Evolutionary conservation across 2,329 filamentous ascomycete species (phyloP).

Genomic region (Graphilbum fragrans): DNA sequence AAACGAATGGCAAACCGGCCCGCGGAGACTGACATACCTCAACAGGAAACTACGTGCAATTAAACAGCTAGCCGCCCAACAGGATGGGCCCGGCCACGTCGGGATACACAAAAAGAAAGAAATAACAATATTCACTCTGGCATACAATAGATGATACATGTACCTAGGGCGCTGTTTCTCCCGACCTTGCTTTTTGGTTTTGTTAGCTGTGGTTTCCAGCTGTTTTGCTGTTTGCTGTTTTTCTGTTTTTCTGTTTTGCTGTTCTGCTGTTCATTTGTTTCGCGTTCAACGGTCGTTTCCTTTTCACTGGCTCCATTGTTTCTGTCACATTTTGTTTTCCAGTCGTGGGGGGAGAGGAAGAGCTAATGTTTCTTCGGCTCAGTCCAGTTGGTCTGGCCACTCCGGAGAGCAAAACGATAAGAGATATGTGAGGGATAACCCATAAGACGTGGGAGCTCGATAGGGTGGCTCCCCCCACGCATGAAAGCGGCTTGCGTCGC

Average conservation of each 20-base stretch:
- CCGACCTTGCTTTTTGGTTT: neutral
- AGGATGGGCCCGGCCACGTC: neutral
- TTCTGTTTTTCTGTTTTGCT: neutral
- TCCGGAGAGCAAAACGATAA: too few species aligned
- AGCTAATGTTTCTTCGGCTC: too few species aligned
- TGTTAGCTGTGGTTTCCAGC: neutral
- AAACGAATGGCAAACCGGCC: neutral
- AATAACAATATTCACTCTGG: neutral
- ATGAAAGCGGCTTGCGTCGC: too few species aligned
- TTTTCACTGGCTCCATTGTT: neutral
- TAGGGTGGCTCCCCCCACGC: too few species aligned
- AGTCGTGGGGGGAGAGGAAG: too few species aligned
- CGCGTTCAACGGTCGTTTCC: neutral
- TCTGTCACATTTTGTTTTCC: too few species aligned
- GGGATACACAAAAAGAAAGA: neutral
- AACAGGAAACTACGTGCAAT: slow-evolving; percentile 33
- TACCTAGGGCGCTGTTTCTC: neutral
- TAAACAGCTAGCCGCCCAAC: slow-evolving; percentile 18
- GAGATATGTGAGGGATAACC: too few species aligned
- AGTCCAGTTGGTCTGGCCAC: too few species aligned
- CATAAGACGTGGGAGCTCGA: too few species aligned
- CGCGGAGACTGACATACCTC: neutral
- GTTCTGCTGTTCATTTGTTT: neutral
- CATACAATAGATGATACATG: neutral
- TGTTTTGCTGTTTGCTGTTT: neutral